Conservation (phyloP, 2,329 filamentous ascomycete genomes). For the Diaporthe aspalathi region DNA sequence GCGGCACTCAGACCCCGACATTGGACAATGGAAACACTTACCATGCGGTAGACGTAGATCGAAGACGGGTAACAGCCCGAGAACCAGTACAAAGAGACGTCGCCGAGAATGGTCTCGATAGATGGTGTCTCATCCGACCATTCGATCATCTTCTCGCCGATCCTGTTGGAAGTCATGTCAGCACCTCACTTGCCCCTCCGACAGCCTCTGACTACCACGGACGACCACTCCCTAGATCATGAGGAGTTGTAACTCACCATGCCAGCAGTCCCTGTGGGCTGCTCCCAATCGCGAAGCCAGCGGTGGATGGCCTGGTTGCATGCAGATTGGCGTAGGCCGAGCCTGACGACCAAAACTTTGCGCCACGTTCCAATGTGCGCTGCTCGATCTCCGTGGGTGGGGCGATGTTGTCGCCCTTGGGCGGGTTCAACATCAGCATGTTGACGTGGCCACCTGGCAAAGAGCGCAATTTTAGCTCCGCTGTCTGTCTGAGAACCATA, state of each 20-base stretch:
- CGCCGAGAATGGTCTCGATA: conserved; percentile 59
- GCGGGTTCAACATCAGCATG: conserved; percentile 2
- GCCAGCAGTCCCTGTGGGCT: conserved; percentile 67
- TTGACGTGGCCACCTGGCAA: not conserved
- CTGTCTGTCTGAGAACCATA: not conserved
- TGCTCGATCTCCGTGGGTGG: conserved; percentile 49
- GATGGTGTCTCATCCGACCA: conserved; percentile 58
- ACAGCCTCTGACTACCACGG: too few species aligned
- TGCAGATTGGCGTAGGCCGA: conserved; percentile 64
- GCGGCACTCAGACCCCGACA: not conserved
- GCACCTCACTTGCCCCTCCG: not conserved
- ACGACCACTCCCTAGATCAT: conserved; percentile 38
- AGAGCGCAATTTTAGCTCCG: not conserved
- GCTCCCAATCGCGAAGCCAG: conserved; percentile 64
- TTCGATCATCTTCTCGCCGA: conserved; percentile 67
- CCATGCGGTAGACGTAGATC: conserved; percentile 62
- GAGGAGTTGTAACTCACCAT: conserved; percentile 50
- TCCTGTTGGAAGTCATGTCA: conserved; percentile 44
- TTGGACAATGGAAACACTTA: not conserved
- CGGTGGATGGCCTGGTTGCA: conserved; percentile 64
- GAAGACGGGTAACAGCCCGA: conserved; percentile 59
- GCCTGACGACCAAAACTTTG: conserved; percentile 55
- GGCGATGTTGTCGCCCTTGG: conserved; percentile 36
- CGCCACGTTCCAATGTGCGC: conserved; percentile 49
- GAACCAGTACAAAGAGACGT: conserved; percentile 66